A percentile compares a stretch with the other conserved stretches of the same genome.
Conservation (phyloP, 495 filamentous ascomycete species). For the Lasiosphaeria ovina region DNA sequence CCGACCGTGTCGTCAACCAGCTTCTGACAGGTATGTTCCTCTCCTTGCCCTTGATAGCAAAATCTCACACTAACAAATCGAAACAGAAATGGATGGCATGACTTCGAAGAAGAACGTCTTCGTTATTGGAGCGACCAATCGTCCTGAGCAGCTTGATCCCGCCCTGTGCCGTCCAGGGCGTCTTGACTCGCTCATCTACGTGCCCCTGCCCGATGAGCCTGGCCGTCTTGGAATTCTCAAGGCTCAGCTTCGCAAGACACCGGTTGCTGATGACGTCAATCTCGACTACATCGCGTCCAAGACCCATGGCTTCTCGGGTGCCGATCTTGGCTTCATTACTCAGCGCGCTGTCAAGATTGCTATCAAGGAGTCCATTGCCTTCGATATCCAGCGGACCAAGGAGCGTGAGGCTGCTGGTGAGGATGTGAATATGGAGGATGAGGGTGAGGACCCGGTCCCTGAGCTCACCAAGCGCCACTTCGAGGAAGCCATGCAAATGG, state of each 20-base stretch:
- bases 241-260: conserved; percentile 98
- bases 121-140: conserved; percentile 98
- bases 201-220: conserved; percentile 87
- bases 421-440: conserved; percentile 74
- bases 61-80: conserved; percentile 41
- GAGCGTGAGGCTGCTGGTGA: conserved; percentile 82
- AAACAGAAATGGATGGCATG: conserved; percentile 95
- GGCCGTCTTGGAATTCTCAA: conserved; percentile 85
- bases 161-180: conserved; percentile 96
- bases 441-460: conserved; percentile 91
- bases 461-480: conserved; percentile 95
- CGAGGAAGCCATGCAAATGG: conserved; percentile 95
- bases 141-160: conserved; percentile 96
- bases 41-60: background rate
- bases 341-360: conserved; percentile 98
- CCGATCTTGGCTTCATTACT: conserved; percentile 97
- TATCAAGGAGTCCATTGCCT: conserved; percentile 93
- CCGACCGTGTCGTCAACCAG: conserved; percentile 99
- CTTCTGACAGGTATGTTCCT: conserved; percentile 82
- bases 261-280: conserved; percentile 83
- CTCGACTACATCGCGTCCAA: conserved; percentile 89
- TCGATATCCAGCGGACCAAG: conserved; percentile 85
- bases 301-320: conserved; percentile 99
- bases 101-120: conserved; percentile 99
- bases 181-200: conserved; percentile 97